These are phyloP conservation scores for Magnaporthiopsis poae DNA, from an alignment of 2,329 filamentous ascomycete genomes.

Conservation along the genomic window DNA sequence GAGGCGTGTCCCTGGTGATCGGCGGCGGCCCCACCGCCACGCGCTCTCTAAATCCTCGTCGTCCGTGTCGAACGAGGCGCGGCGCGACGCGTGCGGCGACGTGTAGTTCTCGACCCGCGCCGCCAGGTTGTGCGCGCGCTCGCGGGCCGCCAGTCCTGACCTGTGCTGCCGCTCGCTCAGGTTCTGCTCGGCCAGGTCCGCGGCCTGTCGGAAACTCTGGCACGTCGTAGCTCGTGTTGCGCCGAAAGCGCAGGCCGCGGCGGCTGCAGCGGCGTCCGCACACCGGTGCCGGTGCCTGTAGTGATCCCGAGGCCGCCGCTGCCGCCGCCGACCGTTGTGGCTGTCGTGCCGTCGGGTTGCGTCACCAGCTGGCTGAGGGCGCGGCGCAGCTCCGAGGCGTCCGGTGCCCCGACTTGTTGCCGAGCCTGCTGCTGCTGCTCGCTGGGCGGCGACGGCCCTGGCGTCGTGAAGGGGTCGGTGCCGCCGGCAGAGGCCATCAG, in stretches of 20 bases:
- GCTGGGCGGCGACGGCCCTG: background rate
- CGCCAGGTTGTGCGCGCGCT: conserved; percentile 7
- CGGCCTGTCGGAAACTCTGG: conserved; percentile 1
- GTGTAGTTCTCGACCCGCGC: conserved; percentile 7
- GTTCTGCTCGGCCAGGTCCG: conserved; percentile 5
- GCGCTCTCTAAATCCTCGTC: conserved; percentile 1
- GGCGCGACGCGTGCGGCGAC: conserved; percentile 1
- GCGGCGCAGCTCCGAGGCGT: conserved; percentile 6
- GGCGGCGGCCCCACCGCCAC: background rate
- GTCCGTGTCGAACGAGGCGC: conserved; percentile 2
- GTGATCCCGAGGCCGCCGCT: background rate
- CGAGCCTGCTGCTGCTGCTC: background rate
- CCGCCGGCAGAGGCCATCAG: background rate
- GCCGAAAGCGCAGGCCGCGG: conserved; percentile 1
- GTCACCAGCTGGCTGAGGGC: conserved; percentile 5
- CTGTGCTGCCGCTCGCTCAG: conserved; percentile 4
- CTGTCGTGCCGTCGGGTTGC: background rate
- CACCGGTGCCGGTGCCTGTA: background rate
- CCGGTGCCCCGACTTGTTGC: conserved; percentile 3
- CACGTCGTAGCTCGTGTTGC: conserved; percentile 7
- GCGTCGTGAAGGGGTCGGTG: conserved; percentile 4
- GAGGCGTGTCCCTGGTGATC: background rate
- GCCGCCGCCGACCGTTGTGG: background rate
- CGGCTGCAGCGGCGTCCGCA: background rate
- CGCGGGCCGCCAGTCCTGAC: background rate